phyloP scores from a whole-genome alignment of 768 basidiomycete genomes.

The Amylocystis lapponica region DNA sequence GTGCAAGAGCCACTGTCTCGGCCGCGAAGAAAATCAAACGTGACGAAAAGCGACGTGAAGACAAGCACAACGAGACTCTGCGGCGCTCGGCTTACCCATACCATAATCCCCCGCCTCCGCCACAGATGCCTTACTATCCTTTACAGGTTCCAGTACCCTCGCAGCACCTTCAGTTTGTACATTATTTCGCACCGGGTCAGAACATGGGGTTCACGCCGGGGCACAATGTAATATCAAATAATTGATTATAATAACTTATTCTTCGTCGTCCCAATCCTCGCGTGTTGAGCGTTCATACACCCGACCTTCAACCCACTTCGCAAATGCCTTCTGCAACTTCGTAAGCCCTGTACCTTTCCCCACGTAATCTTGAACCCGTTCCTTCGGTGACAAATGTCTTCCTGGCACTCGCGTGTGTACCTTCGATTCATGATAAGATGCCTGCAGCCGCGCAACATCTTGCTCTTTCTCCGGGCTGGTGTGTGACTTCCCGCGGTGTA shows the following conservation, averaged over 20 bases:
- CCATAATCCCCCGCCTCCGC: neutral
- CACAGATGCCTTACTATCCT: neutral
- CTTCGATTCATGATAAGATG: slow-evolving; percentile 4
- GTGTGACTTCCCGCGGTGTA: neutral
- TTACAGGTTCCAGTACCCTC: neutral
- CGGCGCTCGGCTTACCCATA: neutral
- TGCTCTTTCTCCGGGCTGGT: neutral
- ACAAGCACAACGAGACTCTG: slow-evolving; percentile 1
- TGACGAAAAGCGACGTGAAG: neutral
- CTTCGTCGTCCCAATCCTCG: slow-evolving; percentile 3
- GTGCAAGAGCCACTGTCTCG: no score
- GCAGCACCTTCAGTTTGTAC: neutral
- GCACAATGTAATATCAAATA: no score
- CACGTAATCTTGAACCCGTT: slow-evolving; percentile 1
- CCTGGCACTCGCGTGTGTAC: neutral
- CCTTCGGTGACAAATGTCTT: slow-evolving; percentile 1
- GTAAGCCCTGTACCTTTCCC: neutral
- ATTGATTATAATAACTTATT: no score
- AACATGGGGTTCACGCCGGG: no score
- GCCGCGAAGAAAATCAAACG: neutral
- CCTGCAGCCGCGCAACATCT: neutral
- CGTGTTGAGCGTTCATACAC: neutral
- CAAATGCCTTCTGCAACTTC: neutral
- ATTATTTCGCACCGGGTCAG: no score
- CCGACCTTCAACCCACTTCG: neutral